These are phyloP conservation scores for Linnemannia schmuckeri DNA, from an alignment of 192 early-diverging fungal genomes.

Conservation along the genomic window DNA sequence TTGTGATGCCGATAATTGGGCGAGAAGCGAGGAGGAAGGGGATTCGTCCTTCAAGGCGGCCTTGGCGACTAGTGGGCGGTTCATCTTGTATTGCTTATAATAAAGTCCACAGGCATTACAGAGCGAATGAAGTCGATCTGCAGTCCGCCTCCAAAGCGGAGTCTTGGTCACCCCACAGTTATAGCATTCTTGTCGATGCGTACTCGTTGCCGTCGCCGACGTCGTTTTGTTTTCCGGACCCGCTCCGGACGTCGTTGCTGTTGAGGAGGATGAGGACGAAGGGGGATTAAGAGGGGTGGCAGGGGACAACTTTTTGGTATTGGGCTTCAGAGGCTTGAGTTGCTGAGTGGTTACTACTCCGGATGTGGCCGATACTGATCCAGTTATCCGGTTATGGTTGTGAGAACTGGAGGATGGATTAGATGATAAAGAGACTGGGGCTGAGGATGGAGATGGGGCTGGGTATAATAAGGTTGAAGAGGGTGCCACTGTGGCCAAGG, in stretches of 20 bases:
- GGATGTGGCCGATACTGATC: neutral
- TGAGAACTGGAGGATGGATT: neutral
- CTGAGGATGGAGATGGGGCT: neutral
- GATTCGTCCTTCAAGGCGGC: slow-evolving; percentile 64
- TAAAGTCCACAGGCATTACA: slow-evolving; percentile 98
- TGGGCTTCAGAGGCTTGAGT: neutral
- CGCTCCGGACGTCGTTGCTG: neutral
- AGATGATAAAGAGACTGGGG: neutral
- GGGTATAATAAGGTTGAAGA: slow-evolving; percentile 39
- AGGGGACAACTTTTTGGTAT: neutral
- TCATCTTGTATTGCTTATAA: slow-evolving; percentile 91
- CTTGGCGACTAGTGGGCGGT: slow-evolving; percentile 73
- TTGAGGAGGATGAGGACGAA: neutral
- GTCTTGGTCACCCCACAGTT: slow-evolving; percentile 88
- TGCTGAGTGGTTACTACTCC: neutral
- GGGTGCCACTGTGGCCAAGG: slow-evolving; percentile 20
- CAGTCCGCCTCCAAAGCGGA: slow-evolving; percentile 90
- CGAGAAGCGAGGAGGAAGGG: slow-evolving; percentile 67
- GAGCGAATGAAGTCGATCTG: slow-evolving; percentile 79
- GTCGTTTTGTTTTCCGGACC: neutral
- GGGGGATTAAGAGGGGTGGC: neutral
- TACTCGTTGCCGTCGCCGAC: neutral
- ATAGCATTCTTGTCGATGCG: slow-evolving; percentile 63
- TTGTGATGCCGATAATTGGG: neutral
- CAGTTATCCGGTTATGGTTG: neutral